A percentile compares a stretch with the other conserved stretches of the same genome.
Evolutionary conservation across 2,329 filamentous ascomycete species (phyloP).

Genomic region (Epichloe brachyelytri): DNA sequence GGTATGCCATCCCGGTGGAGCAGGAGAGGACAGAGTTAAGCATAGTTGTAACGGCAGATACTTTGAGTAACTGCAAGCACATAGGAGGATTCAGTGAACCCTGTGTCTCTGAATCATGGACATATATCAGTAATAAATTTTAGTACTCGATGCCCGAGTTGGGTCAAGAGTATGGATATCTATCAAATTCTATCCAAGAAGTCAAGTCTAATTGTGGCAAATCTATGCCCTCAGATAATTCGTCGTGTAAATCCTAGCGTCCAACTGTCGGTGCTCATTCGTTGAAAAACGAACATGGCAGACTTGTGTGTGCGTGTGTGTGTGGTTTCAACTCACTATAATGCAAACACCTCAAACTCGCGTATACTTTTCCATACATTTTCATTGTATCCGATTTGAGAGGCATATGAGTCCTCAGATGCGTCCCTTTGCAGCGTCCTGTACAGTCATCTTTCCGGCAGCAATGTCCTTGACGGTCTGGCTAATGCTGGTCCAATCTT

Average conservation of each 20-base stretch:
- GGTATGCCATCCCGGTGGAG: constrained; percentile 44
- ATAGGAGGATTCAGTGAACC: no score
- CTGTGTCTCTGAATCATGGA: no score
- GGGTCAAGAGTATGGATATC: background rate
- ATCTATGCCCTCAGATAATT: background rate
- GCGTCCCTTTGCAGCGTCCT: constrained; percentile 50
- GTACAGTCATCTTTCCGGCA: constrained; percentile 56
- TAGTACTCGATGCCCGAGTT: background rate
- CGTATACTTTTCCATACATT: no score
- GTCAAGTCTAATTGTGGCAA: background rate
- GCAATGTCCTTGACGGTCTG: constrained; percentile 63
- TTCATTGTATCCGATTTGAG: no score
- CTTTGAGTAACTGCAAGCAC: no score
- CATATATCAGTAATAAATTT: background rate
- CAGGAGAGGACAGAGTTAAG: constrained; percentile 46
- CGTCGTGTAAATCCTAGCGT: background rate
- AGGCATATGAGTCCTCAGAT: constrained; percentile 12
- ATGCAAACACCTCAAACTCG: no score
- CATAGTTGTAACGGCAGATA: no score
- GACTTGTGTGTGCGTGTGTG: no score
- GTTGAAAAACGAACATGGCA: background rate
- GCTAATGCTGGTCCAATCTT: constrained; percentile 71
- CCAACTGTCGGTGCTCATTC: background rate
- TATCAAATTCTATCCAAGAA: constrained; percentile 3
- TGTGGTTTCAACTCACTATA: no score